phyloP scores from a whole-genome alignment of 768 basidiomycete genomes.

The Termitomyces heimii region DNA sequence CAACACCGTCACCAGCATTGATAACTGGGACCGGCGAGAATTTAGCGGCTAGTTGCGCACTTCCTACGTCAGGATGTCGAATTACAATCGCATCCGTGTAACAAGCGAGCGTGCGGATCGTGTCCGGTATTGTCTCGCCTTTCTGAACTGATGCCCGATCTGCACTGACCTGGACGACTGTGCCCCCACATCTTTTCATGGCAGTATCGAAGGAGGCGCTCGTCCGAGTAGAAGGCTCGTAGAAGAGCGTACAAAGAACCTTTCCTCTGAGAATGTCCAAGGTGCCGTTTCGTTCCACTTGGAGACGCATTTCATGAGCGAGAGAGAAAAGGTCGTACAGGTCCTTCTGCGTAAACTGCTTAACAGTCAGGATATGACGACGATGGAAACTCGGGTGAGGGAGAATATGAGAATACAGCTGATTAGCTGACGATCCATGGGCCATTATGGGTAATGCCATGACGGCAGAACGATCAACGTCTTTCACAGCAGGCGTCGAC shows the following conservation, averaged over 20 bases:
- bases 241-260: constrained; percentile 89
- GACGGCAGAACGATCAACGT: constrained; percentile 19
- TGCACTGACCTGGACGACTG: constrained; percentile 80
- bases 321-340: constrained; percentile 91
- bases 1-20: constrained; percentile 95
- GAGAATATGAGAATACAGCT: constrained; percentile 40
- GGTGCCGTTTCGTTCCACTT: constrained; percentile 86
- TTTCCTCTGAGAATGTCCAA: constrained; percentile 89
- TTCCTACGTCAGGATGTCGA: constrained; percentile 91
- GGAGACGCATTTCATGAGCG: constrained; percentile 94
- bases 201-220: constrained; percentile 96
- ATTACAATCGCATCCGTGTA: constrained; percentile 94
- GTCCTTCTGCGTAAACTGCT: constrained; percentile 86
- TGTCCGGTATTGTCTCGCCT: constrained; percentile 91
- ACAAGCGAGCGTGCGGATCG: constrained; percentile 89
- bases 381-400: constrained; percentile 88
- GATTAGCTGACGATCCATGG: constrained; percentile 28
- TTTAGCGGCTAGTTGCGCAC: constrained; percentile 93
- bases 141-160: constrained; percentile 87
- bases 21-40: constrained; percentile 93
- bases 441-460: constrained; percentile 21
- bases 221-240: constrained; percentile 95
- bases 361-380: constrained; percentile 90
- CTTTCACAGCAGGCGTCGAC: constrained; percentile 25
- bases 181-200: constrained; percentile 97